Evolutionary conservation across 179 eudicot genomes (phyloP), one percentile per base, ranked within the genome.

Genomic region (Beta lomatogona): DNA sequence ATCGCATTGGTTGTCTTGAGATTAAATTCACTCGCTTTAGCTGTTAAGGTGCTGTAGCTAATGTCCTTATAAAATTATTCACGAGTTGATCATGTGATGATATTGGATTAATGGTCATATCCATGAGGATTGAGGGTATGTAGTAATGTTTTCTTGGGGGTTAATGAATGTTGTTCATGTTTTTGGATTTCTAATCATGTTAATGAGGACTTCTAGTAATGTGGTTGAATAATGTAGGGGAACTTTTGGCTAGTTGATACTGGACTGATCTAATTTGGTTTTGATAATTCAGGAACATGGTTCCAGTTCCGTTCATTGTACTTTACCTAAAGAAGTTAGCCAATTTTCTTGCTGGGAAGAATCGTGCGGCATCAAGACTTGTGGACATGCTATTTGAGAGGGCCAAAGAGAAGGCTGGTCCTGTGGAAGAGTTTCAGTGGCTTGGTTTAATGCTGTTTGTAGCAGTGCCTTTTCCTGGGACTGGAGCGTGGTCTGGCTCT

Each of bases 401-500:
- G 46, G 94, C 98, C 36, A 94, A 91, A 75, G 85, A 89, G 75
- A 94, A 92, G 83, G 98, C 98, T 0, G 96, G 91, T 21, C 97
- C 97, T 0, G 87, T 95, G 48, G 91, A 95, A 80, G 99, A 95
- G 83, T 95, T 95, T 85, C 99, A 94, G 68, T 94, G 97, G 98
- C 98, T 95, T 48, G 96, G 99, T 53, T 80, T 95, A 31, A 95
- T 95, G 99, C 85, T 95, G 83, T 94, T 95, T 79, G 99, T 95
- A 66, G 99, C 98, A 5, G 99, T 92, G 63, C 99, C 99, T 16
- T 95, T 94, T 67, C 99, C 97, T 21, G 99, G 98, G n/a, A 94
- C 99, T 1, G 99, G 99, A 52, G 99, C 99, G 50, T 95, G 99
- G 99, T 91, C 92, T 19, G 99, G 99, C 65, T 97, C 99, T 63